Conservation (phyloP, 495 filamentous ascomycete genomes). For the Aspergillus baeticus region DNA sequence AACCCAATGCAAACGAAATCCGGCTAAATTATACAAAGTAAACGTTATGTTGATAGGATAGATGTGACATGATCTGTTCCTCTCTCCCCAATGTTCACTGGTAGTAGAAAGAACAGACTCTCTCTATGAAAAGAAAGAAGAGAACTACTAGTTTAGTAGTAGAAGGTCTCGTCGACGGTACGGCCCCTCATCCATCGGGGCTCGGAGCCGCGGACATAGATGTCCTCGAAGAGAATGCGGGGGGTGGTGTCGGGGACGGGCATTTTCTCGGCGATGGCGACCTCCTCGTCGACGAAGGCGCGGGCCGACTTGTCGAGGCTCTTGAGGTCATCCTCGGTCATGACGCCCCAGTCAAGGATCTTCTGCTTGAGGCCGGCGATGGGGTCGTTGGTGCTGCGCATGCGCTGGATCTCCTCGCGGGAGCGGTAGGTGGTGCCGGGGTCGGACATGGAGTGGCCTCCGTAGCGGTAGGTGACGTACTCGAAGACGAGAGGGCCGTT, state of each 20-base stretch:
- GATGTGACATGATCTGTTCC: conserved; percentile 1
- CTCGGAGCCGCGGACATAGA: conserved; percentile 91
- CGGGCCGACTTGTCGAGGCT: conserved; percentile 88
- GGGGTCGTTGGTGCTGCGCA: conserved; percentile 97
- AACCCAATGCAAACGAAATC: conserved; percentile 25
- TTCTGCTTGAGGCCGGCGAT: conserved; percentile 98
- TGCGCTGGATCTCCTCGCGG: conserved; percentile 98
- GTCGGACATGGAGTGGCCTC: conserved; percentile 99
- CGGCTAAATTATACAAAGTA: conserved; percentile 35
- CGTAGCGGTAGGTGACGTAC: conserved; percentile 99
- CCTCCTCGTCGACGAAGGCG: conserved; percentile 81
- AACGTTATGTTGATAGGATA: conserved; percentile 12
- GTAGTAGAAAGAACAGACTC: not conserved
- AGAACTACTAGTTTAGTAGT: conserved; percentile 56
- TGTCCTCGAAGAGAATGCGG: conserved; percentile 91
- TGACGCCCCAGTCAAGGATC: conserved; percentile 91
- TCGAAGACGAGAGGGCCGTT: conserved; percentile 94
- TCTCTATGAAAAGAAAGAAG: conserved; percentile 7
- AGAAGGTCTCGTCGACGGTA: conserved; percentile 90
- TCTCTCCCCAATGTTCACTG: not conserved
- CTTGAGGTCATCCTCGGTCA: conserved; percentile 96
- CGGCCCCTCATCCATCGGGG: conserved; percentile 87
- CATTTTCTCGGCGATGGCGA: conserved; percentile 86
- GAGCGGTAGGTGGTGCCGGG: conserved; percentile 98
- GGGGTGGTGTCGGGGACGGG: conserved; percentile 68